Base-by-base conservation (phyloP, 768 basidiomycete genomes). In the Boletales sp. region DNA sequence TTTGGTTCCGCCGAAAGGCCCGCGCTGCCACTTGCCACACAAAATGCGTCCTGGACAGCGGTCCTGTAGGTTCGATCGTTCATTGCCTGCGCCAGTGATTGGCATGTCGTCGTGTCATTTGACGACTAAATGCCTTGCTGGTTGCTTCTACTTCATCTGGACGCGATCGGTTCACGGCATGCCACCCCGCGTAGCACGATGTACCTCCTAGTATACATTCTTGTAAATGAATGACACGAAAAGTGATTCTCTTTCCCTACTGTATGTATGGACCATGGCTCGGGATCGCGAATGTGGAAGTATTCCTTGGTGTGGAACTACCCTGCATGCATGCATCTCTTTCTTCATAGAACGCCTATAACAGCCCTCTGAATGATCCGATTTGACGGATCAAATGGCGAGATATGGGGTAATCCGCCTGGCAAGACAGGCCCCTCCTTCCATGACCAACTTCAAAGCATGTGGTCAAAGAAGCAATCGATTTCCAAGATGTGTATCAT, bases 401-500 rank as follows among this genome's bases (percentile, higher is more conserved):
- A 15, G 42, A 32, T 14, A 43, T n/a, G n/a, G n/a, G n/a, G n/a
- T n/a, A n/a, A n/a, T n/a, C n/a, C n/a, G n/a, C n/a, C n/a, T n/a
- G n/a, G n/a, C n/a, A n/a, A n/a, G n/a, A n/a, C n/a, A n/a, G n/a
- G n/a, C n/a, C 21, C 21, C 21, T 21, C 21, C 21, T 21, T 4
- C 4, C 14, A 34, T 34, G 11, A 15, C 34, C 11, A 12, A 15
- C 34, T 15, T 14, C 34, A 34, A 34, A 14, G 34, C 7, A 5
- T 34, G 13, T 34, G 12, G 12, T 31, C 13, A 36, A 52, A 45
- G 42, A 17, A 42, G 30, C 17, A 43, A 45, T 51, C 30, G 35
- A 55, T 53, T 52, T 44, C 36, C 41, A 40, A 31, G 34, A 44
- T 31, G 46, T 46, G 14, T 48, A 49, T 40, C 24, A 27, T 27